These are phyloP conservation scores for Xylariaceae sp. DNA, from an alignment of 2,329 filamentous ascomycete genomes.

Conservation along the genomic window DNA sequence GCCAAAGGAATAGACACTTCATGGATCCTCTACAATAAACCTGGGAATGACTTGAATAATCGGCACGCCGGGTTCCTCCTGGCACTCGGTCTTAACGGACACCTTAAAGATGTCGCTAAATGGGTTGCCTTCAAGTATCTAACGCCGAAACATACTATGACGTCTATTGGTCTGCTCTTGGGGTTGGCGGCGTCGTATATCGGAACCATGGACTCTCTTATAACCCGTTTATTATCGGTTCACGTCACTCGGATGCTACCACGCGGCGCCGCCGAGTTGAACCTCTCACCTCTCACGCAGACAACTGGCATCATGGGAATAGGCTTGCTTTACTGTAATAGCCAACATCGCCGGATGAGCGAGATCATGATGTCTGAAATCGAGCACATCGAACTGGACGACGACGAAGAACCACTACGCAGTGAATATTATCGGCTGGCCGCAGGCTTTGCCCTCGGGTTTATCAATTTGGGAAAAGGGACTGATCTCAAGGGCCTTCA, in stretches of 20 bases:
- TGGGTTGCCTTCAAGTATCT: slow-evolving; percentile 99
- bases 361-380: slow-evolving; percentile 99
- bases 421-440: slow-evolving; percentile 97
- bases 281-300: slow-evolving; percentile 89
- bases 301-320: slow-evolving; percentile 98
- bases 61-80: slow-evolving; percentile 94
- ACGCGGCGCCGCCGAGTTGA: slow-evolving; percentile 88
- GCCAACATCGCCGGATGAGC: slow-evolving; percentile 96
- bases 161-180: slow-evolving; percentile 90
- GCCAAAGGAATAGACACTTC: slow-evolving; percentile 96
- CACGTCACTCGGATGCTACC: slow-evolving; percentile 96
- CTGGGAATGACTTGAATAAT: slow-evolving; percentile 81
- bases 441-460: slow-evolving; percentile 88
- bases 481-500: slow-evolving; percentile 85
- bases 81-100: slow-evolving; percentile 89
- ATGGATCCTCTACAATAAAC: slow-evolving; percentile 99
- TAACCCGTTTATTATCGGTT: slow-evolving; percentile 90
- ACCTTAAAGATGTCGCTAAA: slow-evolving; percentile 91
- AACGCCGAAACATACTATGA: slow-evolving; percentile 99
- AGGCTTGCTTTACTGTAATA: slow-evolving; percentile 89
- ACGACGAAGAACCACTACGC: slow-evolving; percentile 82
- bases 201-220: slow-evolving; percentile 95
- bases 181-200: slow-evolving; percentile 92
- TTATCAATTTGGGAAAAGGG: slow-evolving; percentile 93
- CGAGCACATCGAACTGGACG: slow-evolving; percentile 76